These are phyloP conservation scores for Discostella stelligera DNA, from an alignment of 352 stramenopile genomes.

Conservation along the genomic window DNA sequence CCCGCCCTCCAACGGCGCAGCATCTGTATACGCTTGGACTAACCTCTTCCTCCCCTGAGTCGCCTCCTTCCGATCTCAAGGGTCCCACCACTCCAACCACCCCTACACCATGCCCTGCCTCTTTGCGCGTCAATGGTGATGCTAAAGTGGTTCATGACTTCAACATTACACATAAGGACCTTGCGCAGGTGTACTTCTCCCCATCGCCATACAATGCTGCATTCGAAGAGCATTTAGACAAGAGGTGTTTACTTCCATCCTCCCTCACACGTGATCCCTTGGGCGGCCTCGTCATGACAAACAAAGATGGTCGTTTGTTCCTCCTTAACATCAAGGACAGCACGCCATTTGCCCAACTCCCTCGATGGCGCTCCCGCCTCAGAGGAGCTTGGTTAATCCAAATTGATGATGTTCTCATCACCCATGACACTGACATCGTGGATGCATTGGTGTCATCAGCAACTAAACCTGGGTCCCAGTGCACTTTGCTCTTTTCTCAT, in stretches of 20 bases:
- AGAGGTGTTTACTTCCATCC: neutral
- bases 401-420: neutral
- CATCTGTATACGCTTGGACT: constrained; percentile 22
- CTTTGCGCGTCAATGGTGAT: too few relatives aligned
- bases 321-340: too few relatives aligned
- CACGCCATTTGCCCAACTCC: too few relatives aligned
- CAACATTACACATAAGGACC: too few relatives aligned
- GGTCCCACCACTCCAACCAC: neutral
- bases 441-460: constrained; percentile 6
- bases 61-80: too few relatives aligned
- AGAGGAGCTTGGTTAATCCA: too few relatives aligned
- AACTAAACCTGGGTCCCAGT: neutral
- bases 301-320: too few relatives aligned
- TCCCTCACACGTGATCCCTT: neutral
- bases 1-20: constrained; percentile 19
- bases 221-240: constrained; percentile 8
- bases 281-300: too few relatives aligned
- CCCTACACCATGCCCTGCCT: neutral
- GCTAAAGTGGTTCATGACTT: neutral
- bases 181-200: too few relatives aligned
- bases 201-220: constrained; percentile 9
- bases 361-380: too few relatives aligned
- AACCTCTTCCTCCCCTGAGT: neutral
- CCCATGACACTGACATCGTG: neutral
- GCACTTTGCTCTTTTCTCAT: constrained; percentile 23